These are phyloP conservation scores for Solanum boliviense DNA, from an alignment of 257 asterid genomes.

Conservation along the genomic window DNA sequence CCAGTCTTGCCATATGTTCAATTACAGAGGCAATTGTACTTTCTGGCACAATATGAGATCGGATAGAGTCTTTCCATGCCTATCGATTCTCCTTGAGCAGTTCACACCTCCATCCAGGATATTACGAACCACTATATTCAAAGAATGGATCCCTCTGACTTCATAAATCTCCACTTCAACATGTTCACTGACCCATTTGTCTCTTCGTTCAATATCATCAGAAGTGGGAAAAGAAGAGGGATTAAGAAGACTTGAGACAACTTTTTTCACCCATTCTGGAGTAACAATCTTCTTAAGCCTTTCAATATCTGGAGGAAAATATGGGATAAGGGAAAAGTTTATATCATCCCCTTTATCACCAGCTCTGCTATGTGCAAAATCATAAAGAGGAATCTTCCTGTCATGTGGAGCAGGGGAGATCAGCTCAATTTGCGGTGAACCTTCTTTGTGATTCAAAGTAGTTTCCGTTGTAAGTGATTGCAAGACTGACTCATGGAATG, in stretches of 20 bases:
- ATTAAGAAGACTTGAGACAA: conserved; percentile 44
- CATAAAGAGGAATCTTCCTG: conserved; percentile 48
- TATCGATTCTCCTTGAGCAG: conserved; percentile 87
- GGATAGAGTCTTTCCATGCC: conserved; percentile 85
- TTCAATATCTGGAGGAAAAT: conserved; percentile 63
- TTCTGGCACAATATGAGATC: conserved; percentile 64
- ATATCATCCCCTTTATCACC: conserved; percentile 92
- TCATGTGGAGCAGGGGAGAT: conserved; percentile 47
- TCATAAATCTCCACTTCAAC: conserved; percentile 78
- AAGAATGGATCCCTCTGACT: conserved; percentile 61
- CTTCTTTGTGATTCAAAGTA: not conserved
- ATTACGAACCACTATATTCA: conserved; percentile 72
- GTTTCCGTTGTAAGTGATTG: conserved; percentile 13
- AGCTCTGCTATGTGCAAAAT: conserved; percentile 74
- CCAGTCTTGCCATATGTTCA: not conserved
- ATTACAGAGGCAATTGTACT: conserved; percentile 59
- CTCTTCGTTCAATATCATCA: conserved; percentile 28
- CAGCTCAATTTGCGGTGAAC: conserved; percentile 8
- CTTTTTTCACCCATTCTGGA: conserved; percentile 65
- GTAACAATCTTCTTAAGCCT: conserved; percentile 66
- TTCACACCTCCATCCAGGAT: conserved; percentile 93
- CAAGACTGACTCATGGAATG: conserved; percentile 10
- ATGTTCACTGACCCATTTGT: conserved; percentile 36
- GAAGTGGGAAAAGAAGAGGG: conserved; percentile 40
- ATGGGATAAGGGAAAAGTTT: conserved; percentile 82